A percentile compares a stretch with the other conserved stretches of the same genome.
Evolutionary conservation across 106 monocot genomes (phyloP).

Genomic region (Iris macrosiphon): DNA sequence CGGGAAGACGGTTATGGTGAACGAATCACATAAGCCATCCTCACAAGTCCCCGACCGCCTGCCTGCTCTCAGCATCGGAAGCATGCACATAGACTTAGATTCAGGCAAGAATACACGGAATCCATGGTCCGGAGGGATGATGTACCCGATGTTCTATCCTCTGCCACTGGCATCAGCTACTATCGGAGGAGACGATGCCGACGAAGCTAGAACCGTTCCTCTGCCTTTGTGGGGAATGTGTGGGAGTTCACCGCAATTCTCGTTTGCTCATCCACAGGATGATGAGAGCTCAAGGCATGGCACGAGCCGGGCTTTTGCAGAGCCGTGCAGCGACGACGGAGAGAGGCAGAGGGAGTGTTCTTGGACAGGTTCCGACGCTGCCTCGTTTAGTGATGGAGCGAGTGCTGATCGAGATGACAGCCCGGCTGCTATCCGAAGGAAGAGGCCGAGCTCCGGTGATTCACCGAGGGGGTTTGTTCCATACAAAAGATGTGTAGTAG

Average conservation of each 20-base stretch:
- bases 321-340: not conserved
- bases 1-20: conserved; percentile 44
- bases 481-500: conserved; percentile 48
- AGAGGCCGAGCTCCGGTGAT: not conserved
- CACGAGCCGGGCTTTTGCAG: too few species aligned
- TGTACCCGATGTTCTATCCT: conserved; percentile 22
- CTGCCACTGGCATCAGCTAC: too few species aligned
- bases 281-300: not conserved
- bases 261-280: not conserved
- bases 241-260: conserved; percentile 5
- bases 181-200: not conserved
- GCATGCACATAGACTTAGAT: conserved; percentile 1
- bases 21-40: conserved; percentile 10
- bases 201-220: conserved; percentile 8
- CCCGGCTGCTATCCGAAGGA: conserved; percentile 9
- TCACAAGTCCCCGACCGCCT: conserved; percentile 5
- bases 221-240: conserved; percentile 22
- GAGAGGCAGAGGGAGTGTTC: conserved; percentile 6
- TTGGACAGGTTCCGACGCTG: conserved; percentile 5
- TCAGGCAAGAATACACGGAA: conserved; percentile 5
- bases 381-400: not conserved
- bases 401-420: not conserved
- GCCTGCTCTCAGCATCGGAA: not conserved
- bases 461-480: conserved; percentile 54
- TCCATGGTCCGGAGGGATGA: conserved; percentile 4